Conservation (phyloP, 805 yeast species). For the Millerozyma miso region DNA sequence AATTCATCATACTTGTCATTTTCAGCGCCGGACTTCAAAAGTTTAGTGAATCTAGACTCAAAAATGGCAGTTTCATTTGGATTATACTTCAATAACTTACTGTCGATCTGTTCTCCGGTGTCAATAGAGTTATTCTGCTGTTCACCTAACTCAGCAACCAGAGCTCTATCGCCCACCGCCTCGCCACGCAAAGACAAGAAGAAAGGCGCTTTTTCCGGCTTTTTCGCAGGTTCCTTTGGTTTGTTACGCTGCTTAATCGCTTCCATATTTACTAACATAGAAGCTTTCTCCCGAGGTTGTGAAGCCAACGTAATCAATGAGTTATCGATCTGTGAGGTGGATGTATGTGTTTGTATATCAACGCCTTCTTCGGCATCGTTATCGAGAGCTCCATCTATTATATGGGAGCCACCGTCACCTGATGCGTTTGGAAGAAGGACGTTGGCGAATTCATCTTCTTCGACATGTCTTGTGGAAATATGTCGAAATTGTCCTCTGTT, state of each 20-base stretch:
- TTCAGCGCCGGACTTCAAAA: slow-evolving; percentile 51
- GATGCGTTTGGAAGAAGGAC: slow-evolving; percentile 69
- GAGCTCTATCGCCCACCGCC: slow-evolving; percentile 67
- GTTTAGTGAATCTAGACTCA: slow-evolving; percentile 70
- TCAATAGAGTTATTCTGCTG: slow-evolving; percentile 7
- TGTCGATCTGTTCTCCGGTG: slow-evolving; percentile 18
- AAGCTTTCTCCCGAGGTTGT: slow-evolving; percentile 75
- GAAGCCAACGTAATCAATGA: slow-evolving; percentile 68
- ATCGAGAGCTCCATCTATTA: slow-evolving; percentile 76
- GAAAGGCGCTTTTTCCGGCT: slow-evolving; percentile 75
- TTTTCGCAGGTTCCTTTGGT: slow-evolving; percentile 85
- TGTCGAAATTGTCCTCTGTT: slow-evolving; percentile 80
- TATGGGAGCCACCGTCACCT: slow-evolving; percentile 68
- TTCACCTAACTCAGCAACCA: slow-evolving; percentile 38
- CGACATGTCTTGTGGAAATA: slow-evolving; percentile 68
- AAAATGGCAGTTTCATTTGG: slow-evolving; percentile 40
- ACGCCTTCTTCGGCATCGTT: slow-evolving; percentile 25
- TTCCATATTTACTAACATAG: slow-evolving; percentile 76
- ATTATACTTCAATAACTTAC: slow-evolving; percentile 31
- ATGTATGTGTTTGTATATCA: slow-evolving; percentile 39
- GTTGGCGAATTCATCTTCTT: slow-evolving; percentile 66
- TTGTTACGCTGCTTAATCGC: slow-evolving; percentile 81
- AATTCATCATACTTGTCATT: slow-evolving; percentile 44
- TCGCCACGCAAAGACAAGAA: slow-evolving; percentile 68
- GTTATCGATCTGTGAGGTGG: slow-evolving; percentile 59